Evolutionary conservation across 148 eudicot genomes (phyloP).

Genomic region (Amaranthus hypochondriacus): DNA sequence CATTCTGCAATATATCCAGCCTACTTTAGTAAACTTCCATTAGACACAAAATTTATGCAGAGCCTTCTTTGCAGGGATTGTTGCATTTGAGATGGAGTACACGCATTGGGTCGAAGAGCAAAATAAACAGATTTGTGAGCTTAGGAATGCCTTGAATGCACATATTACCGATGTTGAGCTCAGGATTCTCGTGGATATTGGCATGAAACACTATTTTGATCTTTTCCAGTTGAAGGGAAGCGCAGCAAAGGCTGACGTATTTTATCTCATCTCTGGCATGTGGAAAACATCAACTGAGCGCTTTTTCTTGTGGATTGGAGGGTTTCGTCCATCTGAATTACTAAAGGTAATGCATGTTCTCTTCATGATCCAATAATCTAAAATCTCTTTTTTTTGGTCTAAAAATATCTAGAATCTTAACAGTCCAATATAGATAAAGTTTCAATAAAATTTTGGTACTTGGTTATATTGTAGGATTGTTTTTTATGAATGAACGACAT

Average conservation of each 20-base stretch:
- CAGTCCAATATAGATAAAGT: too few species aligned
- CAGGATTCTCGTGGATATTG: conserved; percentile 46
- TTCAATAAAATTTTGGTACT: not conserved
- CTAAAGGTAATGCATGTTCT: conserved; percentile 48
- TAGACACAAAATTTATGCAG: not conserved
- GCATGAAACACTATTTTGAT: conserved; percentile 69
- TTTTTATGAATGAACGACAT: not conserved
- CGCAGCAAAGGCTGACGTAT: conserved; percentile 78
- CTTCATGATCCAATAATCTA: not conserved
- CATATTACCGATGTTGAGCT: conserved; percentile 50
- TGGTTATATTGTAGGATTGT: not conserved
- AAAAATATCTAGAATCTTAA: too few species aligned
- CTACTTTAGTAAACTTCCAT: not conserved
- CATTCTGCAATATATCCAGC: not conserved
- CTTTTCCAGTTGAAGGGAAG: conserved; percentile 69
- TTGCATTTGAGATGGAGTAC: conserved; percentile 71
- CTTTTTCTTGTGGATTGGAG: conserved; percentile 94
- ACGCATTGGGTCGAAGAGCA: conserved; percentile 86
- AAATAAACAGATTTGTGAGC: conserved; percentile 47
- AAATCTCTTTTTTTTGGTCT: not conserved
- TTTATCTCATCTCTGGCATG: conserved; percentile 79
- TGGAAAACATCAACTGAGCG: conserved; percentile 88
- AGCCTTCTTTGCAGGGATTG: conserved; percentile 43
- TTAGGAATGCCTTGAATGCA: conserved; percentile 56
- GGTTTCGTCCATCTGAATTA: conserved; percentile 91